Evolutionary conservation across 108 stramenopile genomes (phyloP).

Genomic region (Ochromonas danica): DNA sequence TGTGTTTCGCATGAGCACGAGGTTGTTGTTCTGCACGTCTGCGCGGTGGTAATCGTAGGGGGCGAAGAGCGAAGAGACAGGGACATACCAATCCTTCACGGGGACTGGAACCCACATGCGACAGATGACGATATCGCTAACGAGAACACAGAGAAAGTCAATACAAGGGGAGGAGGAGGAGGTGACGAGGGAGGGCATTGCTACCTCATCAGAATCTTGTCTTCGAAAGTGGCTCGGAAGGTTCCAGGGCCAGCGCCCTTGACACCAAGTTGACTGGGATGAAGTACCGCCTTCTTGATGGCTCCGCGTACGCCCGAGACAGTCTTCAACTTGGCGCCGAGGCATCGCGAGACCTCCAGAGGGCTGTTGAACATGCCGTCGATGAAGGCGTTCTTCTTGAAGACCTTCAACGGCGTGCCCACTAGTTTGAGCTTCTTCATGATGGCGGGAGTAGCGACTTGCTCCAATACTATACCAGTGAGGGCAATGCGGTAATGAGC

Average conservation of each 20-base stretch:
- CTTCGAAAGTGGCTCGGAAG: slow-evolving; percentile 97
- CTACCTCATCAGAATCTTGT: slow-evolving; percentile 92
- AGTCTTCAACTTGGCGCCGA: slow-evolving; percentile 88
- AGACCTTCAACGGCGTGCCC: slow-evolving; percentile 90
- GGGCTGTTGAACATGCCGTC: slow-evolving; percentile 95
- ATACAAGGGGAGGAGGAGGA: too few species aligned
- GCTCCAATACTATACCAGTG: slow-evolving; percentile 87
- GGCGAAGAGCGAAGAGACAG: slow-evolving; percentile 79
- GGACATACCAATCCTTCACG: slow-evolving; percentile 87
- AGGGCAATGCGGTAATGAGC: slow-evolving; percentile 87
- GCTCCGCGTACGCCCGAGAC: slow-evolving; percentile 93
- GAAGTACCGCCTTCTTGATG: slow-evolving; percentile 78
- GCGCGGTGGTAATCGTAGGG: background rate
- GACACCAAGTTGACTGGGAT: background rate
- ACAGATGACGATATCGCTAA: slow-evolving; percentile 94
- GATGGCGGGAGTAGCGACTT: slow-evolving; percentile 82
- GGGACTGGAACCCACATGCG: slow-evolving; percentile 96
- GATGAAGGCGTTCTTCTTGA: slow-evolving; percentile 88
- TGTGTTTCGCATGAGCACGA: slow-evolving; percentile 79
- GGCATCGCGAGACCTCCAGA: slow-evolving; percentile 86
- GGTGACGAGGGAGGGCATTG: too few species aligned
- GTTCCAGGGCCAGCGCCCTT: slow-evolving; percentile 48
- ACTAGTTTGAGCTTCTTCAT: slow-evolving; percentile 99
- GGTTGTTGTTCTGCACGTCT: background rate
- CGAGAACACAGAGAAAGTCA: too few species aligned